A percentile compares a stretch with the other conserved stretches of the same genome.
Evolutionary conservation across 176 grass and related monocot genomes (phyloP).

Genomic region (Phoenix dactylifera): DNA sequence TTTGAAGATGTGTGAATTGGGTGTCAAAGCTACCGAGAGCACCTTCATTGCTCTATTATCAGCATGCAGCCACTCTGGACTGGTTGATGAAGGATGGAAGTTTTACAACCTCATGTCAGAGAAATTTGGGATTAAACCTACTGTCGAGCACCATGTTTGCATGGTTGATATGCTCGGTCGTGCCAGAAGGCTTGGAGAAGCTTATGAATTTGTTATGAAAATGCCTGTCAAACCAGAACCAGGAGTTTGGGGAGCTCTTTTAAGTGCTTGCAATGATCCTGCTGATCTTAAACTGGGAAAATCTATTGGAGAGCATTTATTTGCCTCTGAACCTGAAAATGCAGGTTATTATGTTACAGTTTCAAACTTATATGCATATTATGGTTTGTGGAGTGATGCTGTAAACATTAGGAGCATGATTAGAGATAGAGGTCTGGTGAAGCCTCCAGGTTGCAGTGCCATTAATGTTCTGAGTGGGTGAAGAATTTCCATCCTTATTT

Average conservation of each 20-base stretch:
- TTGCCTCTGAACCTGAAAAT: slow-evolving; percentile 59
- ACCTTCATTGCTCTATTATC: slow-evolving; percentile 79
- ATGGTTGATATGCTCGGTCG: slow-evolving; percentile 68
- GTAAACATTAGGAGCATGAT: slow-evolving; percentile 42
- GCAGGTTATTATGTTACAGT: slow-evolving; percentile 72
- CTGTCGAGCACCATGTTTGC: slow-evolving; percentile 63
- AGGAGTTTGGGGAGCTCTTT: slow-evolving; percentile 65
- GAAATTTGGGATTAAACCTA: slow-evolving; percentile 48
- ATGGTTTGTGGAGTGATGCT: slow-evolving; percentile 48
- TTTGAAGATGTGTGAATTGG: slow-evolving; percentile 47
- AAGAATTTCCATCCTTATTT: background rate
- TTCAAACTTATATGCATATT: slow-evolving; percentile 62
- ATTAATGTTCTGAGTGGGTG: slow-evolving; percentile 15
- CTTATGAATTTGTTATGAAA: slow-evolving; percentile 43
- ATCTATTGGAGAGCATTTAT: slow-evolving; percentile 45
- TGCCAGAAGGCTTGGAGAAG: slow-evolving; percentile 46
- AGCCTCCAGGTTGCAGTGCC: slow-evolving; percentile 41
- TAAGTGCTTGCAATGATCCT: slow-evolving; percentile 47
- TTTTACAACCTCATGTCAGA: slow-evolving; percentile 62
- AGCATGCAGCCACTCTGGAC: slow-evolving; percentile 66
- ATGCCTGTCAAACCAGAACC: slow-evolving; percentile 31
- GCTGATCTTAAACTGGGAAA: slow-evolving; percentile 40
- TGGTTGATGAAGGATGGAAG: slow-evolving; percentile 63
- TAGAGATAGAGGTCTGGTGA: slow-evolving; percentile 46
- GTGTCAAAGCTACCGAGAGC: slow-evolving; percentile 48